Evolutionary conservation across 441 rosid species (phyloP), one percentile per base, ranked within the genome.

Genomic region (Erodium texanum): DNA sequence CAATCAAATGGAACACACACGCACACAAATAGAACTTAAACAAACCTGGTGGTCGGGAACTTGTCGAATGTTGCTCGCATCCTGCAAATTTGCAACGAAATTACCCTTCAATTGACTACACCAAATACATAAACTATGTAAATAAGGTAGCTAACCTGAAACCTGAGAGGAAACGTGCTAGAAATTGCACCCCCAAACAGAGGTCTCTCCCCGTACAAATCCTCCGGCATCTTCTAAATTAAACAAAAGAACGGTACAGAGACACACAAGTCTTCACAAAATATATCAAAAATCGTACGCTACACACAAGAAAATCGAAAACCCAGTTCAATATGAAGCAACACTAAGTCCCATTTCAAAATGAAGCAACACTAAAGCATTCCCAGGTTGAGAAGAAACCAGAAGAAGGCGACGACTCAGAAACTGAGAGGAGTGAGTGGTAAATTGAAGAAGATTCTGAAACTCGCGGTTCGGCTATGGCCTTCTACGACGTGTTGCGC

Each of bases 41-140:
- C 43, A 62, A 32, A 72, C 71, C 71, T 67, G 75, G 43, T 92
- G 84, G 82, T 87, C 85, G 8, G 98, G 96, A 45, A 89, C 95
- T 78, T 83, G 82, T 0, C 93, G 84, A 56, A 89, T 50, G 67
- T 85, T 67, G 81, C 95, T 88, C 73, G 84, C 92, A 77, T 92
- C 68, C 56, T 50, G 16, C 16, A 50, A 50, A 50, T 3, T 50
- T n/a, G 3, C 16, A 15, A 50, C 7, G 5, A 14, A n/a, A 14
- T 8, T 8, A 0, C 38, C 7, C 38, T 3, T 34, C 56, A 50
- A 14, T 50, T 19, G 16, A 12, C 5, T n/a, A 16, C 16, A n/a
- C 56, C 16, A 50, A n/a, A 14, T 50, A 50, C 56, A 15, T 14
- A 50, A 50, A 11, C 16, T 12, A 15, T 48, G 16, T 15, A 48